Evolutionary conservation across 345 rosid genomes (phyloP), one percentile per base, ranked within the genome.

Genomic region (Euclidium syriacum): DNA sequence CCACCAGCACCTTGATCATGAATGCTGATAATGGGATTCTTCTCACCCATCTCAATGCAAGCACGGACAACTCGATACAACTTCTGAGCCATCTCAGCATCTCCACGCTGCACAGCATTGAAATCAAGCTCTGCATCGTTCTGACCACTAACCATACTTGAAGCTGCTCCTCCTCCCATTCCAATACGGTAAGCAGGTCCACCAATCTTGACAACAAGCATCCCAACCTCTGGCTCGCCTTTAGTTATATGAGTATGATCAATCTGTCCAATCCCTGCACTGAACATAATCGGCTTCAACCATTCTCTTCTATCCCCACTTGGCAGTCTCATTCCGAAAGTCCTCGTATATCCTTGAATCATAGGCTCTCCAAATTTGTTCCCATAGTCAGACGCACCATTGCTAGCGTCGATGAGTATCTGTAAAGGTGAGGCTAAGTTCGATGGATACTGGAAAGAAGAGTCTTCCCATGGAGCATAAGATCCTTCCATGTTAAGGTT

Each of bases 1-100:
- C 98, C 97, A 59, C 98, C 97, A 20, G 96, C 98, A 25, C 98
- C 91, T 76, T 92, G 97, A 66, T 89, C 98, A 73, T 92, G 96
- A 76, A 92, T 92, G 78, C 97, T 89, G 52, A 92, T 81, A 39
- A 92, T 92, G 0, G 97, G 98, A 70, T 92, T 92, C 22, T 73
- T 73, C 74, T 92, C 91, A 6, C 91, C 97, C 95, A 87, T 87
- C 75, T 92, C 95, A 65, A 89, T 62, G 30, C 98, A 92, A 44
- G 98, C 84, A 57, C 97, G 91, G 7, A 89, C 94, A 53, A 80
- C 96, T 23, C 91, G 95, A 60, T 92, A 89, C 46, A 85, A 58
- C 73, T 92, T 92, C 64, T 92, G 98, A 7, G 95, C 89, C 98
- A 92, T 89, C 75, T 87, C 98, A 44, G 96, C 98, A 77, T 92